These are phyloP conservation scores for Rhododendron kiyosumense DNA, from an alignment of 148 eudicot genomes.

Conservation along the genomic window DNA sequence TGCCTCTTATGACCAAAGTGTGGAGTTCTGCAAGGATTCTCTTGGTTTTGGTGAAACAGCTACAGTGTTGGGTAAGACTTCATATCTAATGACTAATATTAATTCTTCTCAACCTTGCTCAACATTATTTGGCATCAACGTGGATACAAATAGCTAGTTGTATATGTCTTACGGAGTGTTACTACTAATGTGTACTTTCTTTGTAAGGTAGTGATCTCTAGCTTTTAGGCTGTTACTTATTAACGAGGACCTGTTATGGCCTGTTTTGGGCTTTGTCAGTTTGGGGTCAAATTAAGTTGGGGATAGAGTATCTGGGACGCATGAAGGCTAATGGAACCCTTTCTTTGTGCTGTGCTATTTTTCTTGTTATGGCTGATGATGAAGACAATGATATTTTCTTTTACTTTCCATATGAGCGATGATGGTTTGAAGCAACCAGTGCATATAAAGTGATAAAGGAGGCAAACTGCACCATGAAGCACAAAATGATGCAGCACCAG, in stretches of 20 bases:
- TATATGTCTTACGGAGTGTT: not conserved
- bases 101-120: not conserved
- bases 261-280: not conserved
- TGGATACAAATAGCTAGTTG: not conserved
- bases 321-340: not conserved
- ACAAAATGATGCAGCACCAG: not conserved
- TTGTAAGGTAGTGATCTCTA: not conserved
- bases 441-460: not conserved
- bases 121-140: not conserved
- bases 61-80: constrained; percentile 66
- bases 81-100: not conserved
- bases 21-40: constrained; percentile 77
- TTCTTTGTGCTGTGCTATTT: not conserved
- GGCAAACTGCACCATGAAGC: not conserved
- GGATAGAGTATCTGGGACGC: not conserved
- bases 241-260: not conserved
- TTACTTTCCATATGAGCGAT: not conserved
- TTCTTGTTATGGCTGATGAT: not conserved
- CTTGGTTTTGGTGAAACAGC: constrained; percentile 74
- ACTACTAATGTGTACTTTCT: not conserved
- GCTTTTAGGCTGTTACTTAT: not conserved
- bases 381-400: not conserved
- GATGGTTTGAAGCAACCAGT: not conserved
- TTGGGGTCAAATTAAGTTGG: not conserved
- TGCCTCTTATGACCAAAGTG: constrained; percentile 93